Evolutionary conservation across 2,329 filamentous ascomycete genomes (phyloP).

Genomic region (Monosporascus sp.): DNA sequence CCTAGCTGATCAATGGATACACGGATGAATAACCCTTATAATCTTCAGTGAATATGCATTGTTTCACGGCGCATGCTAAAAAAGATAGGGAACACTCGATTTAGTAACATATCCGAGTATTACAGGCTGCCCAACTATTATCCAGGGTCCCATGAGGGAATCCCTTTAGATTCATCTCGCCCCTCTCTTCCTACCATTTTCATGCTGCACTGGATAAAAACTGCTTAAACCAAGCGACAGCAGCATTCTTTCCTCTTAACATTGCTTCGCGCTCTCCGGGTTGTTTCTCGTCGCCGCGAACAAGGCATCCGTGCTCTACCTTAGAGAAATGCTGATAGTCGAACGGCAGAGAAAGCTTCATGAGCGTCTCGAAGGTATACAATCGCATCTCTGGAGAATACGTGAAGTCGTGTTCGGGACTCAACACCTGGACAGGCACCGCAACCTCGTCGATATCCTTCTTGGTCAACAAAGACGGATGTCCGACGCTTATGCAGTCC

Average conservation of each 20-base stretch:
- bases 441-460: slow-evolving; percentile 37
- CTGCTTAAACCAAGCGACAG: slow-evolving; percentile 38
- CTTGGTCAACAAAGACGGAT: slow-evolving; percentile 35
- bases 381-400: slow-evolving; percentile 42
- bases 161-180: too few relatives aligned
- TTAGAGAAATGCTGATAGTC: slow-evolving; percentile 49
- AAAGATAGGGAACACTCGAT: not conserved
- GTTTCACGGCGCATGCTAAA: not conserved
- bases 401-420: slow-evolving; percentile 33
- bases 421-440: slow-evolving; percentile 39
- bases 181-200: not conserved
- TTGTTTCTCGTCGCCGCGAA: slow-evolving; percentile 35
- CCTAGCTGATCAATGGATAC: too few relatives aligned
- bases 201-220: slow-evolving; percentile 6
- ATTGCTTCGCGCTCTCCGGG: slow-evolving; percentile 38
- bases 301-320: slow-evolving; percentile 39
- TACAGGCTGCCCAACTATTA: not conserved
- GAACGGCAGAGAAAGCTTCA: slow-evolving; percentile 32
- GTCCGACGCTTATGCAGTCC: slow-evolving; percentile 36
- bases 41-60: not conserved
- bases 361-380: slow-evolving; percentile 34
- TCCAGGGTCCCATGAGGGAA: not conserved
- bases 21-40: not conserved
- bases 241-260: slow-evolving; percentile 41
- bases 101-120: not conserved